Evolutionary conservation across 1,284 basidiomycete genomes (phyloP).

Genomic region (Sphagnurus paluster): DNA sequence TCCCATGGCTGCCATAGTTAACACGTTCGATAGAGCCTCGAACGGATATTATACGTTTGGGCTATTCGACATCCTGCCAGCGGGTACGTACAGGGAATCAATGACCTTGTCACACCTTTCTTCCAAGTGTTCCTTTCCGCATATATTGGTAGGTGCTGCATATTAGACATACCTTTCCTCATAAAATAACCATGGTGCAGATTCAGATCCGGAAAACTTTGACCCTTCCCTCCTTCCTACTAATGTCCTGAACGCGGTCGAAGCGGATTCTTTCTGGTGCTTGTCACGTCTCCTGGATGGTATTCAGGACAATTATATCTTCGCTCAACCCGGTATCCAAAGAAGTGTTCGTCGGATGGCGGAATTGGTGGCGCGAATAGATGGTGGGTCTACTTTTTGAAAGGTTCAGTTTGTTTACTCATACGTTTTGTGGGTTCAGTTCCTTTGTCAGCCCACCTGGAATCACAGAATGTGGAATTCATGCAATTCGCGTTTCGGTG

Average conservation of each 20-base stretch:
- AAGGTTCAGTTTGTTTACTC: slow-evolving; percentile 1
- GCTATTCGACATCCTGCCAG: slow-evolving; percentile 96
- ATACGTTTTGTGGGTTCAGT: slow-evolving; percentile 46
- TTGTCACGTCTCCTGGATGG: slow-evolving; percentile 91
- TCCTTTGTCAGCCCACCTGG: slow-evolving; percentile 80
- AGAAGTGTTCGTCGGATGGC: slow-evolving; percentile 90
- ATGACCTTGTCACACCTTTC: slow-evolving; percentile 94
- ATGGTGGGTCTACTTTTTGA: slow-evolving; percentile 54
- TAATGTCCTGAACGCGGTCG: slow-evolving; percentile 76
- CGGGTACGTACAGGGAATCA: slow-evolving; percentile 97
- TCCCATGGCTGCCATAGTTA: slow-evolving; percentile 20
- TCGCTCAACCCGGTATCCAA: slow-evolving; percentile 92
- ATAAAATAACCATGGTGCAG: slow-evolving; percentile 36
- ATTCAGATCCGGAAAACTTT: slow-evolving; percentile 85
- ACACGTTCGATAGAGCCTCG: slow-evolving; percentile 64
- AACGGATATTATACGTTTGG: slow-evolving; percentile 96
- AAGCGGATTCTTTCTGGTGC: slow-evolving; percentile 98
- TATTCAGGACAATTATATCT: slow-evolving; percentile 97
- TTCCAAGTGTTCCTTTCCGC: slow-evolving; percentile 92
- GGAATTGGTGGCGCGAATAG: slow-evolving; percentile 89
- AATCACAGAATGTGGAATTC: slow-evolving; percentile 91
- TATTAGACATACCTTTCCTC: not conserved
- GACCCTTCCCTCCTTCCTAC: slow-evolving; percentile 77
- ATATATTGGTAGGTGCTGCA: slow-evolving; percentile 71
- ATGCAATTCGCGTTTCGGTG: slow-evolving; percentile 99